A percentile compares a stretch with the other conserved stretches of the same genome.
These are phyloP conservation scores for Colletotrichum cuscutae DNA, from an alignment of 2,329 filamentous ascomycete genomes.

Conservation along the genomic window DNA sequence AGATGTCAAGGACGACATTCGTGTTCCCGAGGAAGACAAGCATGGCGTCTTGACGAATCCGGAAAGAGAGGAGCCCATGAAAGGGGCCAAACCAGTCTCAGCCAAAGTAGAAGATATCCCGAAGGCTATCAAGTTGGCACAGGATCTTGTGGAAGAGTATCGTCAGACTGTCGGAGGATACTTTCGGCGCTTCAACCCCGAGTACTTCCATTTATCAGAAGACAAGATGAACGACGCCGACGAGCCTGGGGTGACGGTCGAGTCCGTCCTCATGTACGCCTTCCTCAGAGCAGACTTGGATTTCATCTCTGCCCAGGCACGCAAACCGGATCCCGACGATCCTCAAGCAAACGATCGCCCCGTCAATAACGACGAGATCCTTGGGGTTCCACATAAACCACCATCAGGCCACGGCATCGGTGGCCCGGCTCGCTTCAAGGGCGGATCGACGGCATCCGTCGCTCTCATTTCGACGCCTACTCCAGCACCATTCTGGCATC, in stretches of 20 bases:
- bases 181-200: conserved; percentile 88
- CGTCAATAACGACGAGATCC: conserved; percentile 85
- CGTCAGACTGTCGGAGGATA: conserved; percentile 90
- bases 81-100: conserved; percentile 55
- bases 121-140: conserved; percentile 76
- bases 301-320: conserved; percentile 89
- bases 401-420: conserved; percentile 74
- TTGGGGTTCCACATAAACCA: conserved; percentile 69
- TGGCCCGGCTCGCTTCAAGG: conserved; percentile 83
- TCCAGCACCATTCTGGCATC: conserved; percentile 94
- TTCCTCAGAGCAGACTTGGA: conserved; percentile 95
- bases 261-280: conserved; percentile 87
- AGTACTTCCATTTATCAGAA: conserved; percentile 70
- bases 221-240: conserved; percentile 26
- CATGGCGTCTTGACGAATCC: conserved; percentile 48
- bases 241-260: conserved; percentile 67
- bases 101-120: conserved; percentile 64
- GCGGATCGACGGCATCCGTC: conserved; percentile 91
- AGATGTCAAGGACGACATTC: conserved; percentile 52
- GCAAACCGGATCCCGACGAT: conserved; percentile 80
- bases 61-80: conserved; percentile 48
- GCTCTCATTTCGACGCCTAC: conserved; percentile 93
- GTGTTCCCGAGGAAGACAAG: conserved; percentile 45
- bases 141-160: conserved; percentile 79
- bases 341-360: conserved; percentile 77